Conservation (phyloP, 306 rosid species). For the Prunus persica region DNA sequence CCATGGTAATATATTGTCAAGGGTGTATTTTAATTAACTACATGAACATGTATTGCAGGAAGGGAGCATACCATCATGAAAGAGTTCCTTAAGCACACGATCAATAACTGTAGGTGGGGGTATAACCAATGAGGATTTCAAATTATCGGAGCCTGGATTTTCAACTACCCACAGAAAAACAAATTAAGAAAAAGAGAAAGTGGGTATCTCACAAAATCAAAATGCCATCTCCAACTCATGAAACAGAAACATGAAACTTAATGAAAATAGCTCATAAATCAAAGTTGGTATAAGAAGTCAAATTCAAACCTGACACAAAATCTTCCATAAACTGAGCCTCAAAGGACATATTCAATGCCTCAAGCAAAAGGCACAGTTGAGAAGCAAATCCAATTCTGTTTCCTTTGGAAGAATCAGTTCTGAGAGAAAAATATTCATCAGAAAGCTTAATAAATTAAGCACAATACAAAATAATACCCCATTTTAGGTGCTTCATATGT, state of each 20-base stretch:
- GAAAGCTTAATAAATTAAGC: background rate
- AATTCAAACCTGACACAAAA: constrained; percentile 84
- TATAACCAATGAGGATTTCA: constrained; percentile 63
- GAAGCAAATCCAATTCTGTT: constrained; percentile 78
- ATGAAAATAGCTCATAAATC: background rate
- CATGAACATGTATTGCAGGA: constrained; percentile 7
- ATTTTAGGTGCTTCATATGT: background rate
- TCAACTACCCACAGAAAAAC: constrained; percentile 59
- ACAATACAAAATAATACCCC: background rate
- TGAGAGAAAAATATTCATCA: constrained; percentile 19
- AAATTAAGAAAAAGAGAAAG: background rate
- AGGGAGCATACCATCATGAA: constrained; percentile 64
- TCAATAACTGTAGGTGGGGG: constrained; percentile 93
- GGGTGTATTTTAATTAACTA: constrained; percentile 10
- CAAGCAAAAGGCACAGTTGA: constrained; percentile 66
- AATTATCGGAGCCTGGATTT: constrained; percentile 63
- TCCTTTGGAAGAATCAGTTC: constrained; percentile 64
- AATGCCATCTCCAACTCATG: constrained; percentile 18
- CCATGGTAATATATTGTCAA: constrained; percentile 18
- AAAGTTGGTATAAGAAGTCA: background rate
- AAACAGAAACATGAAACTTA: constrained; percentile 24
- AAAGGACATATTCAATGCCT: constrained; percentile 77
- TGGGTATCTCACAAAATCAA: constrained; percentile 15
- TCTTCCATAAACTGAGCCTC: constrained; percentile 90
- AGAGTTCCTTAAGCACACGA: constrained; percentile 86